Evolutionary conservation across 768 basidiomycete genomes (phyloP), one percentile per base, ranked within the genome.

Genomic region (Porpolomopsis calyptriformis): DNA sequence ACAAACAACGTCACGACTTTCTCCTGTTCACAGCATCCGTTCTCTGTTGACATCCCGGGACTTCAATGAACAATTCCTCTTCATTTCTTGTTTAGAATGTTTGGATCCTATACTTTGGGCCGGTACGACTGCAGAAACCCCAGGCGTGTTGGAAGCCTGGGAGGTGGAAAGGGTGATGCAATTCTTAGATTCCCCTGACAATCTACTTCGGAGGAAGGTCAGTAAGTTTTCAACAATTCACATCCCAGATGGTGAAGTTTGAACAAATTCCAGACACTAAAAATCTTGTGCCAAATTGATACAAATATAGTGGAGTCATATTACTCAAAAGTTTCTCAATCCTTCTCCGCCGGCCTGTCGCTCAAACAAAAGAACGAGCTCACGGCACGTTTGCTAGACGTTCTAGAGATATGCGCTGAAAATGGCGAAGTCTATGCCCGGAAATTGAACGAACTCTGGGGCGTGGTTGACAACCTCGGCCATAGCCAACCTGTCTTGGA

Each of bases 91-190:
- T 50, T 57, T 90, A 40, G 66, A 71, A 33, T 76, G 69, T 33
- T 50, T 86, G 10, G 72, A 80, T 52, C 71, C 77, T 4, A 59
- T 57, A 16, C 51, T 77, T 18, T 90, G 87, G 87, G 81, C 84
- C 5, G 87, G 85, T 10, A 77, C 72, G 7, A 63, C 59, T 5
- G 59, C 69, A 3, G 68, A 71, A 4, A 60, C 72, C 16, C 69
- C 72, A 27, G 65, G 78, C 1, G 62, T 77, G 7, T 60, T 89
- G 38, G 80, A 85, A n/a, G 75, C 68, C 45, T 74, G 73, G 71
- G 86, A 89, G 43, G 85, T 90, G 31, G 80, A 80, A 42, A 66
- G 68, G 26, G 67, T 89, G 18, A 83, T 90, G 77, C 72, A 70
- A 48, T 61, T 83, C 12, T 63, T 90, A 22, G 73, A 80, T 48